Conservation (phyloP, 2,329 filamentous ascomycete species). For the Aureobasidium musti region DNA sequence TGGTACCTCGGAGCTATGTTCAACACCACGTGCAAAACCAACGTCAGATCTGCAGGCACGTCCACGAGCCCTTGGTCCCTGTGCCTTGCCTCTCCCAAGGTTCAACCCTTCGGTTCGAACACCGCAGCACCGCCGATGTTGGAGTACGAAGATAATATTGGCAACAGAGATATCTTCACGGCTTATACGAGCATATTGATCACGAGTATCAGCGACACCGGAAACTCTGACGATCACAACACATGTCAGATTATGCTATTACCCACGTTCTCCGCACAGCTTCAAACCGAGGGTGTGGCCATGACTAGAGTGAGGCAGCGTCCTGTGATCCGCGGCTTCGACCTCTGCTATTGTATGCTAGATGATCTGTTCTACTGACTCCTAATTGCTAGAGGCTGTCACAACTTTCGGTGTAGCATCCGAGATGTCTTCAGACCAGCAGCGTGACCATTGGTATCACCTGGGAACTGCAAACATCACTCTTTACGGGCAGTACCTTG, state of each 20-base stretch:
- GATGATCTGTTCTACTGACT: not conserved
- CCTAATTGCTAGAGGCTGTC: not conserved
- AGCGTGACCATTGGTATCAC: too few species aligned
- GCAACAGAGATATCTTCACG: not conserved
- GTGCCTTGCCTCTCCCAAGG: not conserved
- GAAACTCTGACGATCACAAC: not conserved
- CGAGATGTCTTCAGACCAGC: too few species aligned
- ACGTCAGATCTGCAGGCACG: slow-evolving; percentile 20
- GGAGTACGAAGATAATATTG: not conserved
- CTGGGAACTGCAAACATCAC: too few species aligned
- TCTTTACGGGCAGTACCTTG: too few species aligned
- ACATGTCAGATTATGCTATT: not conserved
- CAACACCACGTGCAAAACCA: slow-evolving; percentile 12
- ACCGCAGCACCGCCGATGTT: not conserved
- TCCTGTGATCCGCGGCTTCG: not conserved
- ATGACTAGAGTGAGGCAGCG: not conserved
- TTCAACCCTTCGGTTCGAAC: not conserved
- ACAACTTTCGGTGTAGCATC: too few species aligned
- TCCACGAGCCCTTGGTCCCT: not conserved
- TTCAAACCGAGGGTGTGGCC: not conserved
- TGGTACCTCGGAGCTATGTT: not conserved
- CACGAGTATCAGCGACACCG: not conserved
- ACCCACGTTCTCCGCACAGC: not conserved
- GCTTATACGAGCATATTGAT: not conserved
- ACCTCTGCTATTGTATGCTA: not conserved